Percentiles rank a stretch among this genome's conserved stretches.
These are phyloP conservation scores for Voacanga thouarsii DNA, from an alignment of 257 asterid species.

Conservation along the genomic window DNA sequence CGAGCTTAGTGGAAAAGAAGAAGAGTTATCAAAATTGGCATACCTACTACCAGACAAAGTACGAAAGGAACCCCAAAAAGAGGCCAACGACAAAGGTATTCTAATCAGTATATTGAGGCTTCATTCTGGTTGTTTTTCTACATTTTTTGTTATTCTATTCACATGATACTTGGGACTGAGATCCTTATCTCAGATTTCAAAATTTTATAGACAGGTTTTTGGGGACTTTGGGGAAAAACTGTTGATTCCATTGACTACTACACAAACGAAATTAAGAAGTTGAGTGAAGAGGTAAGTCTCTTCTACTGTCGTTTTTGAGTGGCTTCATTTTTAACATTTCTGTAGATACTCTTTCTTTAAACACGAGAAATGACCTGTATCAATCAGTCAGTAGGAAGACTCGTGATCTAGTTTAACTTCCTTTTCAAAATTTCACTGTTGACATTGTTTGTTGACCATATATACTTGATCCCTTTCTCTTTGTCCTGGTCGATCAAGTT, in stretches of 20 bases:
- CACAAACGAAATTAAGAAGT: conserved; percentile 45
- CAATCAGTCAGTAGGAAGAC: background rate
- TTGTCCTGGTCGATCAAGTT: background rate
- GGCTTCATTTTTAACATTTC: background rate
- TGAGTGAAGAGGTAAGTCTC: conserved; percentile 53
- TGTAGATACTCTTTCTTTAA: background rate
- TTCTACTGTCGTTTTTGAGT: conserved; percentile 7
- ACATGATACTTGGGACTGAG: background rate
- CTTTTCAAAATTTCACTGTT: background rate
- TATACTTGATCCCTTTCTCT: background rate
- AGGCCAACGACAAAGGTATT: conserved; percentile 70
- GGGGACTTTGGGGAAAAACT: conserved; percentile 66
- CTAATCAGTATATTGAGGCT: conserved; percentile 9
- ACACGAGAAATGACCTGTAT: background rate
- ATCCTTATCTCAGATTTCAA: conserved; percentile 23
- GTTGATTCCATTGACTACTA: conserved; percentile 82
- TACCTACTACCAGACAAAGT: conserved; percentile 68
- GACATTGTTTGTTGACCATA: background rate
- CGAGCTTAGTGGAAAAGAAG: conserved; percentile 57
- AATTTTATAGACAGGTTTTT: conserved; percentile 70
- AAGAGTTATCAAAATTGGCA: conserved; percentile 63
- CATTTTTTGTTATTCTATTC: too few relatives aligned
- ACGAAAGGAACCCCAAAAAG: conserved; percentile 56
- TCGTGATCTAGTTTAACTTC: background rate
- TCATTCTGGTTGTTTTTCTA: background rate